Evolutionary conservation across 148 eudicot species (phyloP).

Genomic region (Rhododendron griersonianum): DNA sequence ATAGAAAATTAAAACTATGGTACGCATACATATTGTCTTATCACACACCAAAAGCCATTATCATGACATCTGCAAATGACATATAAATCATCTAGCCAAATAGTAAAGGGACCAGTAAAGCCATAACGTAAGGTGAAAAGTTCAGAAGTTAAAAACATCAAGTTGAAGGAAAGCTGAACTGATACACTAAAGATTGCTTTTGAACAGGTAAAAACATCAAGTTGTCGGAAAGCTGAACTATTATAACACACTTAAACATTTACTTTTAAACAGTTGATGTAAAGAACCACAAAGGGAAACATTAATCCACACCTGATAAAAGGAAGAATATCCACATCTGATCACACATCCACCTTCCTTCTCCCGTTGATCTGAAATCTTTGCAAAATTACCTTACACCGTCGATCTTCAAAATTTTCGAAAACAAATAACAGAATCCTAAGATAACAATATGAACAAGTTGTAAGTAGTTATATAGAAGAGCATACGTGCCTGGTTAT

Average conservation of each 20-base stretch:
- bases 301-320: too few species aligned
- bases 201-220: too few species aligned
- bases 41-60: background rate
- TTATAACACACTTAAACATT: too few species aligned
- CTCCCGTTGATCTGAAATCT: too few species aligned
- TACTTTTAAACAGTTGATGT: too few species aligned
- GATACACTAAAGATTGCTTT: too few species aligned
- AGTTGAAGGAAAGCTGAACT: background rate
- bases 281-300: too few species aligned
- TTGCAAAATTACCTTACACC: too few species aligned
- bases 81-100: background rate
- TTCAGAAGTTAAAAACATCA: background rate
- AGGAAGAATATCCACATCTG: too few species aligned
- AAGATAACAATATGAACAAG: background rate
- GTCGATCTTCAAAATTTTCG: too few species aligned
- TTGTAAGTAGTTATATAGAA: background rate
- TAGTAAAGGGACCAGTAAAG: background rate
- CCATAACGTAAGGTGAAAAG: background rate
- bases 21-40: background rate
- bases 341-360: too few species aligned
- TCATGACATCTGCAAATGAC: background rate
- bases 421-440: background rate
- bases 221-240: too few species aligned
- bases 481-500: background rate
- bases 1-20: background rate